Percentiles rank a stretch among this genome's conserved stretches.
These are phyloP conservation scores for Botrytis paeoniae DNA, from an alignment of 2,329 filamentous ascomycete species.

Conservation along the genomic window DNA sequence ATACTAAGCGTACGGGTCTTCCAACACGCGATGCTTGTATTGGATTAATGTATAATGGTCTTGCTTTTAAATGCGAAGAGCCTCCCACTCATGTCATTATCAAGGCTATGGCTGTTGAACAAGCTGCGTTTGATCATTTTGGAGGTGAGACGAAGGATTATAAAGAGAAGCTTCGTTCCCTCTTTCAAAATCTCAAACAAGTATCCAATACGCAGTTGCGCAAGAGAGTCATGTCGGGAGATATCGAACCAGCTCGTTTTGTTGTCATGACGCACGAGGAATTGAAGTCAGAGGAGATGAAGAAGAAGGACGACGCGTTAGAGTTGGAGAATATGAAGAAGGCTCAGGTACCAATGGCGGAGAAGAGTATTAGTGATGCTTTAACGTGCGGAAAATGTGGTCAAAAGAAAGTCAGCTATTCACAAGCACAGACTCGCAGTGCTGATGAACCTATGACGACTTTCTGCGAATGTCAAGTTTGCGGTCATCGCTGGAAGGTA, in stretches of 20 bases:
- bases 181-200: constrained; percentile 94
- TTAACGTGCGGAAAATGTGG: constrained; percentile 90
- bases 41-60: constrained; percentile 88
- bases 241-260: constrained; percentile 69
- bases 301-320: constrained; percentile 70
- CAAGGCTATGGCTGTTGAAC: constrained; percentile 77
- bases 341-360: constrained; percentile 87
- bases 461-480: constrained; percentile 69
- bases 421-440: constrained; percentile 89
- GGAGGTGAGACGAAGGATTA: constrained; percentile 73
- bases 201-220: constrained; percentile 80
- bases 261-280: constrained; percentile 87
- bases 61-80: constrained; percentile 69
- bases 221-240: constrained; percentile 68
- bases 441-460: constrained; percentile 92
- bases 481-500: constrained; percentile 71
- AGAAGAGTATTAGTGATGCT: constrained; percentile 85
- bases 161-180: constrained; percentile 82
- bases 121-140: constrained; percentile 67
- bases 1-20: constrained; percentile 72
- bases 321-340: constrained; percentile 95
- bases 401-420: constrained; percentile 92
- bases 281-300: constrained; percentile 81
- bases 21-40: constrained; percentile 78
- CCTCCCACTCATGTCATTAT: constrained; percentile 69